A percentile compares a stretch with the other conserved stretches of the same genome.
Conservation (phyloP, 192 early-diverging fungal genomes). For the Backusella tarrabulga region DNA sequence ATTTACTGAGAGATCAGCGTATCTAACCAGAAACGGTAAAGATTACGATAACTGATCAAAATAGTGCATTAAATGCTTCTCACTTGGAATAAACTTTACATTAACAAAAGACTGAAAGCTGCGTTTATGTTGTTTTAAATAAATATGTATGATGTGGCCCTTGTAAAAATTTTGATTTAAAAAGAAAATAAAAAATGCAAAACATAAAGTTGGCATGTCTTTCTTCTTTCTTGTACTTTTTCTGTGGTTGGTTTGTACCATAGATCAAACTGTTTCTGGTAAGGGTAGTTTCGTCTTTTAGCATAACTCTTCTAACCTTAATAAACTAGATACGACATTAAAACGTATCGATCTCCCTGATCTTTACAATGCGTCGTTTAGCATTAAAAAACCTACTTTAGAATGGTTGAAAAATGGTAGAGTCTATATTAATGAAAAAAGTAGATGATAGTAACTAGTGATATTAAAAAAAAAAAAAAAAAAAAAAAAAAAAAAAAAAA, state of each 20-base stretch:
- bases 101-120: no score
- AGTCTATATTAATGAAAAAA: neutral
- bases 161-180: neutral
- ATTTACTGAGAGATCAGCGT: no score
- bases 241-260: neutral
- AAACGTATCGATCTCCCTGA: slow-evolving; percentile 13
- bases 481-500: no score
- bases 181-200: neutral
- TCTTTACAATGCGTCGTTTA: slow-evolving; percentile 10
- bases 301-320: neutral
- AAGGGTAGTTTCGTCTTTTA: neutral
- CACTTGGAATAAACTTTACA: no score
- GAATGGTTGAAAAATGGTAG: slow-evolving; percentile 22
- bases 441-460: neutral
- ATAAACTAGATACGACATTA: neutral
- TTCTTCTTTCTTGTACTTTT: neutral
- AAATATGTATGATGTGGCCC: neutral
- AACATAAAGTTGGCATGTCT: neutral
- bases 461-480: no score
- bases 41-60: neutral
- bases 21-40: no score
- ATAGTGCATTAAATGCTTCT: no score
- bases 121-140: neutral
- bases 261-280: neutral
- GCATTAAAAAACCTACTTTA: neutral